Base-by-base conservation (phyloP, 1,284 basidiomycete genomes). In the Phylloboletellus chloephorus region DNA sequence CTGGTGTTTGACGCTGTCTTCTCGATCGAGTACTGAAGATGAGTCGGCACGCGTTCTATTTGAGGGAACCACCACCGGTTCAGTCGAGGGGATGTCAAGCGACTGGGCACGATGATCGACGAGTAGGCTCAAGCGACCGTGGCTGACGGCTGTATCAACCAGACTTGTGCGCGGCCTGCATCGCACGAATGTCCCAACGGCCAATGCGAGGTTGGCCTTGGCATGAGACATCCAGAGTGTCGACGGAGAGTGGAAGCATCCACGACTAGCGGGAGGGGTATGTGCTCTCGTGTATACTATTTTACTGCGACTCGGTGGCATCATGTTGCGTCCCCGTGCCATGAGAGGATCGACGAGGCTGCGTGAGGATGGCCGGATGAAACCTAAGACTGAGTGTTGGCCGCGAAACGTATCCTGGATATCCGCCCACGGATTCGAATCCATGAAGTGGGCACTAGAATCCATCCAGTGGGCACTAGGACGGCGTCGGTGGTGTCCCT, bases 1-100 rank as follows among this genome's bases (percentile, higher is more conserved):
- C 53, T 79, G 83, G 82, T 90, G 88, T 60, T 65, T 90, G 37
- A 89, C 88, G 2, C 74, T 91, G 21, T 71, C 78, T 1, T 71
- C 80, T 0, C 0, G 67, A 73, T 43, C 73, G 2, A 73, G 73
- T 2, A 56, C 69, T 21, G 73, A 76, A 40, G 72, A 84, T 52
- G 83, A 82, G 56, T 67, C 74, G 43, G 66, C 65, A 45, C 68
- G 84, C 84, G 19, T 76, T 74, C 53, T 72, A 82, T 54, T 63
- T 84, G 17, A 65, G 65, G 20, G 64, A 77, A 47, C 69, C 78
- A 69, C 73, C n/a, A 79, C 78, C 0, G 79, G 79, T 23, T 71
- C 74, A 0, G 43, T 75, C 11, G 77, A 81, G 4, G 74, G 21
- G 82, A 86, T 52, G 67, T 80, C 25, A 64, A 55, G 30, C 68